Base-by-base conservation (phyloP, 108 stramenopile genomes). In the Fistulifera solaris region DNA sequence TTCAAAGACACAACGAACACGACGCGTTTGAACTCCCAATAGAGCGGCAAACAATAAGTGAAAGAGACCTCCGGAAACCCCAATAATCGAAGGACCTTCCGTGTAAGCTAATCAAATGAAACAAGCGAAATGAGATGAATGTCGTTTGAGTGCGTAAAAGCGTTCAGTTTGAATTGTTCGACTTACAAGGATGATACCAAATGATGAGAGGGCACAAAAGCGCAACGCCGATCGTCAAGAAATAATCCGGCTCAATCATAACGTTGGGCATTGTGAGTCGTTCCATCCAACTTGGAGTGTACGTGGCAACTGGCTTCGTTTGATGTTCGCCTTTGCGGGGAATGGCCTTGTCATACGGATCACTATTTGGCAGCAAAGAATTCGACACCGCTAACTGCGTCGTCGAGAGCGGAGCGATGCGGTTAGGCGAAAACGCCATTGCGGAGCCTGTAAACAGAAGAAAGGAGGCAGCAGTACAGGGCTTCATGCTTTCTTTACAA, bases 1-100 rank as follows among this genome's bases (percentile, higher is more conserved):
- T 47, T 85, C 80, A 60, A 85, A 85, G 4, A 79, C 78, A 43
- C 76, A 77, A 24, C 84, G 75, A 27, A 85, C 63, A 6, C 85
- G 54, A 0, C 54, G 31, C 0, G 85, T 79, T 51, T 86, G 85
- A 7, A 82, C 75, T 31, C 70, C 71, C 44, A 86, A 59, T 10
- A 86, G 58, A 12, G 70, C 56, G 15, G 75, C 85, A 51, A 81
- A 74, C 16, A 80, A 53, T 14, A 71, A 19, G 26, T 76, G 59
- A 41, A 86, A 75, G 14, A 71, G 63, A 17, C 75, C 85, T 11
- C 73, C 65, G 22, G 63, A 38, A 13, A 71, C 44, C 35, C 68
- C 75, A 42, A 76, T 55, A 28, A 76, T 26, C 16, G 75, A 76
- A 18, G 68, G 66, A 46, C 35, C 48, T 38, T 66, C 75, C 59